Conservation (phyloP, 495 filamentous ascomycete species). For the Ascodesmis nigricans region DNA sequence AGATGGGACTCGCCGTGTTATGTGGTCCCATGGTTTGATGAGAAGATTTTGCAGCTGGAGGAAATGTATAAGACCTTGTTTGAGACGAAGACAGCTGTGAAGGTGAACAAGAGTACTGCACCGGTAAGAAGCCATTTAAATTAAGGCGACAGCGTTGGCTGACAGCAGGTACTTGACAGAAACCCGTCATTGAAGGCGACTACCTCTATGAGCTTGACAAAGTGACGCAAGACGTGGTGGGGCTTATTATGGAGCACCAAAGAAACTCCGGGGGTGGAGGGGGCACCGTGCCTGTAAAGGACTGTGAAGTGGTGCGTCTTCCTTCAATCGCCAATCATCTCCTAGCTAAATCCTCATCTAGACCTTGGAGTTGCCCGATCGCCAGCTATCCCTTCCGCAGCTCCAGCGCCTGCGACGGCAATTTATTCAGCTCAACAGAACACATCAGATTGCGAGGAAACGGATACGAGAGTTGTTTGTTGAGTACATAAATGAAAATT, state of each 20-base stretch:
- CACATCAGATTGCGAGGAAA: conserved; percentile 30
- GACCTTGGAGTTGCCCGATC: conserved; percentile 35
- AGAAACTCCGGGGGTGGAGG: conserved; percentile 32
- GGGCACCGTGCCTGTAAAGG: conserved; percentile 27
- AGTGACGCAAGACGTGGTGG: conserved; percentile 60
- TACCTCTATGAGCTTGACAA: conserved; percentile 74
- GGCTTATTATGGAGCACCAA: conserved; percentile 43
- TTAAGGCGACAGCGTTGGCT: not conserved
- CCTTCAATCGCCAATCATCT: too few species aligned
- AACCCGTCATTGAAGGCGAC: conserved; percentile 44
- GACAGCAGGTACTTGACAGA: too few species aligned
- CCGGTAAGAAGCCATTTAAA: conserved; percentile 26
- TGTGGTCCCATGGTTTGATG: conserved; percentile 64
- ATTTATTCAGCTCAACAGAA: conserved; percentile 60
- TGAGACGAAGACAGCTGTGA: conserved; percentile 37
- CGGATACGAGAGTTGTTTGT: conserved; percentile 49
- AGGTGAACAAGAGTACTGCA: conserved; percentile 64
- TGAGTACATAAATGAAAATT: conserved; percentile 41
- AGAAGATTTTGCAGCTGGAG: conserved; percentile 31
- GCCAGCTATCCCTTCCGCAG: conserved; percentile 43
- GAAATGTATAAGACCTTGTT: conserved; percentile 62
- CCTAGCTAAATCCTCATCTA: too few species aligned
- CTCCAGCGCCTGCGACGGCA: conserved; percentile 67
- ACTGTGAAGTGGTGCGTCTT: conserved; percentile 23
- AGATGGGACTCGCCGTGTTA: conserved; percentile 92